These are phyloP conservation scores for Monilinia polystroma DNA, from an alignment of 2,329 filamentous ascomycete species.

Conservation along the genomic window DNA sequence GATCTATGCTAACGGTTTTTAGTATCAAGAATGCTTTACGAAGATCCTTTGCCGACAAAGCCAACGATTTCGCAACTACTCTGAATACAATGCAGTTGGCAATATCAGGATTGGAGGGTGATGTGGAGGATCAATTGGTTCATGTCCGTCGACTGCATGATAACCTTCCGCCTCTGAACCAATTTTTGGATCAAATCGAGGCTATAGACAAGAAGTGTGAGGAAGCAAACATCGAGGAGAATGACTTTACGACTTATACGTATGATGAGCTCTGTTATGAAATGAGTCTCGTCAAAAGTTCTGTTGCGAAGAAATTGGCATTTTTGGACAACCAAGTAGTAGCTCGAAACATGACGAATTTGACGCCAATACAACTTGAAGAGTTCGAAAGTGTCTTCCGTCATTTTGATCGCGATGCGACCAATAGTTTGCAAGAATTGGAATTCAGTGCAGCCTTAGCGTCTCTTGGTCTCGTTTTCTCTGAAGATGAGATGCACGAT, in stretches of 20 bases:
- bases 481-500: slow-evolving; percentile 96
- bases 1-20: slow-evolving; percentile 7
- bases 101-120: slow-evolving; percentile 94
- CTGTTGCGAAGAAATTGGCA: slow-evolving; percentile 91
- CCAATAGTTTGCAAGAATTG: slow-evolving; percentile 85
- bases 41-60: slow-evolving; percentile 93
- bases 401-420: slow-evolving; percentile 92
- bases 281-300: slow-evolving; percentile 83
- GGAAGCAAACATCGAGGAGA: slow-evolving; percentile 98
- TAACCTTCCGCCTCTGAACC: slow-evolving; percentile 84
- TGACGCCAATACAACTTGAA: slow-evolving; percentile 96
- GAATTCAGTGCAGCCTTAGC: slow-evolving; percentile 95
- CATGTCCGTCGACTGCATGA: slow-evolving; percentile 84
- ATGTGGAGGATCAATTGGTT: slow-evolving; percentile 89
- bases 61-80: slow-evolving; percentile 94
- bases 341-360: slow-evolving; percentile 95
- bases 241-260: slow-evolving; percentile 99
- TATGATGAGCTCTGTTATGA: slow-evolving; percentile 97
- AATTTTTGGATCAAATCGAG: slow-evolving; percentile 85
- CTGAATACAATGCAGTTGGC: slow-evolving; percentile 93
- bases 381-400: slow-evolving; percentile 98
- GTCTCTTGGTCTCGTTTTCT: slow-evolving; percentile 92
- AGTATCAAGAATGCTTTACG: slow-evolving; percentile 94
- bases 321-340: slow-evolving; percentile 99
- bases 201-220: slow-evolving; percentile 83